Percentiles rank a stretch among this genome's conserved stretches.
Evolutionary conservation across 1,284 basidiomycete genomes (phyloP).

Genomic region (Wallemia ichthyophaga): DNA sequence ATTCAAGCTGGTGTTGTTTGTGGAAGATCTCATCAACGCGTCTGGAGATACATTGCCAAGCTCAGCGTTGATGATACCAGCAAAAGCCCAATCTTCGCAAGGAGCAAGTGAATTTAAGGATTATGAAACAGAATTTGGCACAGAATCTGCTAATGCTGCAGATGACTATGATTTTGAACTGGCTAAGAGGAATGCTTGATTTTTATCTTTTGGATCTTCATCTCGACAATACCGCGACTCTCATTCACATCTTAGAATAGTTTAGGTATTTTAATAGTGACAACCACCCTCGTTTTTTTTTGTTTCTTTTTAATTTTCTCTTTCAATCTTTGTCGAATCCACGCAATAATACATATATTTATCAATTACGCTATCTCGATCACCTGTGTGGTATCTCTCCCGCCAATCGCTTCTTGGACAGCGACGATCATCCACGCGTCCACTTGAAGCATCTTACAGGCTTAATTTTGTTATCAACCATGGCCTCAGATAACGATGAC

Average conservation of each 20-base stretch:
- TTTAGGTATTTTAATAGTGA: neutral
- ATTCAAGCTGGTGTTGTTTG: neutral
- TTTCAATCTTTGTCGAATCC: neutral
- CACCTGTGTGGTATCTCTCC: too few relatives aligned
- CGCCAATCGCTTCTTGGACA: too few relatives aligned
- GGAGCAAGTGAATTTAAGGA: neutral
- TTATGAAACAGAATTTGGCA: neutral
- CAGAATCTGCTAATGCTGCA: neutral
- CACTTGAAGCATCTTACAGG: too few relatives aligned
- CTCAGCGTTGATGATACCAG: neutral
- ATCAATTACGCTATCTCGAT: too few relatives aligned
- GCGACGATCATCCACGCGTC: too few relatives aligned
- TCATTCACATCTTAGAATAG: neutral
- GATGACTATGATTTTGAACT: neutral
- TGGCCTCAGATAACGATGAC: neutral
- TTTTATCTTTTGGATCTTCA: neutral
- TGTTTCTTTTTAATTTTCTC: neutral
- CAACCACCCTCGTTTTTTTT: neutral
- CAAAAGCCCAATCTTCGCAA: neutral
- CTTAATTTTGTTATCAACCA: too few relatives aligned
- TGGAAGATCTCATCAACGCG: neutral
- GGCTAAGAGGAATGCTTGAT: neutral
- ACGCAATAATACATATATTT: too few relatives aligned
- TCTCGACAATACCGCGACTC: neutral
- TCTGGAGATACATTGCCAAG: neutral